Base-by-base conservation (phyloP, 2,329 filamentous ascomycete genomes). In the Sporothrix variecibatus region DNA sequence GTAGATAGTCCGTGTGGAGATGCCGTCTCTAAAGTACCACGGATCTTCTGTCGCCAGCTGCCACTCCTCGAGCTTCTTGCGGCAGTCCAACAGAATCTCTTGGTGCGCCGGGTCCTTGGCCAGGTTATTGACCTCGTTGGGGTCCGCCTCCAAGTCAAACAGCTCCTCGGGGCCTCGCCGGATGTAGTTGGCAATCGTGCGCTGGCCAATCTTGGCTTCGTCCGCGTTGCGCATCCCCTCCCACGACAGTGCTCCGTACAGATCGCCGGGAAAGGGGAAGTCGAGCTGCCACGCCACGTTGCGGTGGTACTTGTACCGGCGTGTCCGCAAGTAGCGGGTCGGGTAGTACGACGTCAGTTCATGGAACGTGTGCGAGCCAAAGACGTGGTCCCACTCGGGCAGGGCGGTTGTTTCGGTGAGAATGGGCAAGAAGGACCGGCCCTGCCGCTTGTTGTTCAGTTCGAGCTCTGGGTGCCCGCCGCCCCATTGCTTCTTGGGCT, bases 281-380 rank as follows among this genome's bases (percentile, higher is more conserved):
- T 87, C 85, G 31, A 62, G 58, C 58, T 62, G 58, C 58, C 58
- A 62, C 26, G 58, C 58, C 6, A 62, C 58, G 64, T 87, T 87
- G 9, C 85, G 82, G 75, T 87, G 85, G 75, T 87, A 86, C 76
- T 87, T 87, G 80, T 81, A 86, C 6, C 79, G 78, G 0, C 77
- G 76, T 1, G 78, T 82, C 20, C 85, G 83, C 53, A 86, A 79
- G 76, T 82, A 84, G 20, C 85, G 81, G 1, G 85, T 87, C 0
- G 86, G 85, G 81, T 82, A 87, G 78, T 86, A 87, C 74, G 86
- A 85, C 6, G 82, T 83, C 2, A 85, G 79, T 75, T 87, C 85
- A 71, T 87, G 85, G 77, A 86, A 86, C 1, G 86, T 87, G 76
- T 87, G 85, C 1, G 84, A 86, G 15, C 58, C 58, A n/a, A 62